Base-by-base conservation (phyloP, 164 flowering plant species). In the Kalanchoe fedtschenkoi region DNA sequence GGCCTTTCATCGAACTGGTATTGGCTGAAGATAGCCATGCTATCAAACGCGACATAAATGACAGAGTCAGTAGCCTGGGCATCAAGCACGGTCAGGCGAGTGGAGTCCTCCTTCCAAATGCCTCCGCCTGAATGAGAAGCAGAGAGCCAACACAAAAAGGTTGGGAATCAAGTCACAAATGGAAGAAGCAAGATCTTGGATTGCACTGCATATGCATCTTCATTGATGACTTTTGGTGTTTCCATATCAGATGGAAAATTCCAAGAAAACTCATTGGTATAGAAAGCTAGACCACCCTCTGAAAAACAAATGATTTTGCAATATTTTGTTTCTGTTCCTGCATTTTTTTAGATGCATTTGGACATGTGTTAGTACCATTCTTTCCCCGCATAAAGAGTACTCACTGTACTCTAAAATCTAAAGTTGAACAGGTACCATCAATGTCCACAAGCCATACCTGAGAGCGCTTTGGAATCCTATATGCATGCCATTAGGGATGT, bases 21-120 rank as follows among this genome's bases (percentile, higher is more conserved):
- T n/a, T 58, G 24, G 28, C 41, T 37, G 41, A 58, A 58, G n/a
- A 58, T 37, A n/a, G 61, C 41, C 5, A 58, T 58, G 61, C 61
- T 58, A 19, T 41, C 61, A 34, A 58, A 58, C 3, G 61, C 61
- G 6, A 58, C 61, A 14, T 58, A 58, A 24, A 34, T 58, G 41
- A 58, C 61, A 22, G 61, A 58, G 41, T 34, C 19, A 13, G 41
- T 21, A n/a, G 38, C 22, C 61, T 58, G 61, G 11, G 24, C 11
- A 28, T 58, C 61, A 19, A 58, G 61, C 61, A 39, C 17, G 28
- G 24, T 58, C 41, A 58, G n/a, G 26, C 61, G 33, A 34, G 61
- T 32, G 15, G 61, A 58, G 28, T 58, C 61, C 41, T 58, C 61
- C 38, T 19, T 24, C 61, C 26, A 58, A 22, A 58, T 33, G 42